Percentiles rank a stretch among this genome's conserved stretches.
Conservation (phyloP, 2,329 filamentous ascomycete species). For the Raffaelea albimanens region DNA sequence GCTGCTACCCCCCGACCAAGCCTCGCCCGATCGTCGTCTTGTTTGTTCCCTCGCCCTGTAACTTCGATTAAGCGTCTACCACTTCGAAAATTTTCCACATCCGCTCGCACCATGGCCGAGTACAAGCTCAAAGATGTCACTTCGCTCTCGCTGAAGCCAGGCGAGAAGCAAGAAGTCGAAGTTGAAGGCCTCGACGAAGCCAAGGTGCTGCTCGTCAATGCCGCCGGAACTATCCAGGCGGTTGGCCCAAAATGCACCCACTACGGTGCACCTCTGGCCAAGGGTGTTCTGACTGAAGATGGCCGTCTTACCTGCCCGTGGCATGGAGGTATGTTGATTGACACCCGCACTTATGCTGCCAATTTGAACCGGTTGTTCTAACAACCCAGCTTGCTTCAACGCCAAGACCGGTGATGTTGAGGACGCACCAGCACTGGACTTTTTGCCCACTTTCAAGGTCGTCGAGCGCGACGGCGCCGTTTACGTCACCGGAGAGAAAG, state of each 20-base stretch:
- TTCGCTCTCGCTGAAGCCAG: slow-evolving; percentile 64
- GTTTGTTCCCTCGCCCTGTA: too few species aligned
- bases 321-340: slow-evolving; percentile 68
- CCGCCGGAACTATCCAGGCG: slow-evolving; percentile 67
- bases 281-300: slow-evolving; percentile 72
- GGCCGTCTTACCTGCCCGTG: slow-evolving; percentile 88
- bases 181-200: slow-evolving; percentile 80
- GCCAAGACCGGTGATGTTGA: slow-evolving; percentile 85
- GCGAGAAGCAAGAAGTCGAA: slow-evolving; percentile 81
- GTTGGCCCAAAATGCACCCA: slow-evolving; percentile 74
- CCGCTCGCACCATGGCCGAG: slow-evolving; percentile 36
- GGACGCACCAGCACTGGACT: slow-evolving; percentile 82
- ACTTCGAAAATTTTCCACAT: slow-evolving; percentile 4
- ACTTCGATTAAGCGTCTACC: too few species aligned
- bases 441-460: slow-evolving; percentile 74
- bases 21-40: too few species aligned
- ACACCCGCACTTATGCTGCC: background rate
- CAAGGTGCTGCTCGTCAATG: slow-evolving; percentile 80
- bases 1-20: too few species aligned
- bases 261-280: slow-evolving; percentile 82
- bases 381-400: slow-evolving; percentile 73
- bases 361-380: background rate
- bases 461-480: slow-evolving; percentile 72
- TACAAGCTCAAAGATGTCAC: slow-evolving; percentile 69
- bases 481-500: slow-evolving; percentile 74